These are phyloP conservation scores for Thraustochytrium sp. DNA, from an alignment of 352 stramenopile genomes.

Conservation along the genomic window DNA sequence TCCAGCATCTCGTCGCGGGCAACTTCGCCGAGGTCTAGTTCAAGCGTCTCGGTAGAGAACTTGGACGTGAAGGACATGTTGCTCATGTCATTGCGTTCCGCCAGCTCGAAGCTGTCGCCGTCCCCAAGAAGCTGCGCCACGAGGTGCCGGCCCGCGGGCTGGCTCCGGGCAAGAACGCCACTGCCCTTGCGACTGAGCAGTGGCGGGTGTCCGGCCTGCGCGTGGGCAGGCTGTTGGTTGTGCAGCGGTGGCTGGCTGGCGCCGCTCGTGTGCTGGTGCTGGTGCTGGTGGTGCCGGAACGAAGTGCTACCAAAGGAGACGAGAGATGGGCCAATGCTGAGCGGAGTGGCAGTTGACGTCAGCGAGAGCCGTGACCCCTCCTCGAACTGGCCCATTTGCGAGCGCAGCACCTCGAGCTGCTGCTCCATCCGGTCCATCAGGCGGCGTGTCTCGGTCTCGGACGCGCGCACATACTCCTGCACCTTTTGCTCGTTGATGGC, in stretches of 20 bases:
- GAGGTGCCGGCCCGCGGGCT: not conserved
- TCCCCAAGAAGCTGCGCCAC: not conserved
- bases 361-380: not conserved
- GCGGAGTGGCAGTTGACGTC: not conserved
- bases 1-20: not conserved
- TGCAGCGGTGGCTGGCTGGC: too few relatives aligned
- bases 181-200: too few relatives aligned
- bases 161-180: too few relatives aligned
- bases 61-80: not conserved
- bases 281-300: not conserved
- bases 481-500: not conserved
- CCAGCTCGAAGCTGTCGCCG: not conserved
- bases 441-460: not conserved
- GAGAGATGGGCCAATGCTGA: not conserved
- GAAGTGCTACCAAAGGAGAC: not conserved
- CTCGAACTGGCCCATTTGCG: not conserved
- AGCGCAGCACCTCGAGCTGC: not conserved
- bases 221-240: not conserved
- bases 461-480: not conserved
- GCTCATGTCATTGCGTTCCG: not conserved
- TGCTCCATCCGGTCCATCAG: not conserved
- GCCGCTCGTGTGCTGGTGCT: not conserved
- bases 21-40: constrained; percentile 17
- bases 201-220: too few relatives aligned
- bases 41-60: constrained; percentile 33